Percentiles rank a stretch among this genome's conserved stretches.
phyloP scores from a whole-genome alignment of 768 basidiomycete genomes.

The Calocybe cyanea region DNA sequence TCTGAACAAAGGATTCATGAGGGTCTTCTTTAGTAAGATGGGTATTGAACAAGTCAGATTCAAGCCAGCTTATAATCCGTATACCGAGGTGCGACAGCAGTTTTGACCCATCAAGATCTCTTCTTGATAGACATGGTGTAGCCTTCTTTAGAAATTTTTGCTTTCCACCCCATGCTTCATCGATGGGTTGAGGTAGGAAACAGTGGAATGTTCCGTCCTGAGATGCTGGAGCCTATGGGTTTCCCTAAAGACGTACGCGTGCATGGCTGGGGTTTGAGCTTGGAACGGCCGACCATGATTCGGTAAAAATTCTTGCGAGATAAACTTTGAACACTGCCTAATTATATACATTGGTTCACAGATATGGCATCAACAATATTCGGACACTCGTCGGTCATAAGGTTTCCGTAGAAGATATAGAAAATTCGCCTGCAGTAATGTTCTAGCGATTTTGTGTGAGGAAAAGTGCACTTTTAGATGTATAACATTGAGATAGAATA shows the following conservation, averaged over 20 bases:
- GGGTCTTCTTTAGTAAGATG: conserved; percentile 98
- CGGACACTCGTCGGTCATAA: conserved; percentile 97
- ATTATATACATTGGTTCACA: conserved; percentile 24
- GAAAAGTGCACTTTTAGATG: not conserved
- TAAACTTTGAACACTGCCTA: not conserved
- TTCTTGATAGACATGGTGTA: conserved; percentile 23
- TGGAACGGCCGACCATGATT: conserved; percentile 99
- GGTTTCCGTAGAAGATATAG: conserved; percentile 84
- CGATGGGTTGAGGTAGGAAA: conserved; percentile 99
- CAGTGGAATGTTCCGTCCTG: conserved; percentile 99
- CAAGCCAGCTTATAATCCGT: conserved; percentile 99
- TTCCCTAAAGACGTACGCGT: conserved; percentile 95
- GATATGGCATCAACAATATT: conserved; percentile 97
- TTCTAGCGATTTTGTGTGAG: conserved; percentile 46
- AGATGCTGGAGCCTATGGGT: conserved; percentile 99
- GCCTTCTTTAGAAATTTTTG: conserved; percentile 98
- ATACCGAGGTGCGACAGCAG: conserved; percentile 72
- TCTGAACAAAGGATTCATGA: conserved; percentile 79
- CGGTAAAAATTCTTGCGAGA: conserved; percentile 47
- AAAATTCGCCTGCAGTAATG: conserved; percentile 86
- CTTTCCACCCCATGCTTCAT: conserved; percentile 90
- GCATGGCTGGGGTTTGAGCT: conserved; percentile 92
- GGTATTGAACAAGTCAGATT: conserved; percentile 91
- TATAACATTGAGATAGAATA: too few species aligned
- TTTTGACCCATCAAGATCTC: not conserved